Conservation (phyloP, 2,329 filamentous ascomycete species). For the Pseudocercospora macadamiae region DNA sequence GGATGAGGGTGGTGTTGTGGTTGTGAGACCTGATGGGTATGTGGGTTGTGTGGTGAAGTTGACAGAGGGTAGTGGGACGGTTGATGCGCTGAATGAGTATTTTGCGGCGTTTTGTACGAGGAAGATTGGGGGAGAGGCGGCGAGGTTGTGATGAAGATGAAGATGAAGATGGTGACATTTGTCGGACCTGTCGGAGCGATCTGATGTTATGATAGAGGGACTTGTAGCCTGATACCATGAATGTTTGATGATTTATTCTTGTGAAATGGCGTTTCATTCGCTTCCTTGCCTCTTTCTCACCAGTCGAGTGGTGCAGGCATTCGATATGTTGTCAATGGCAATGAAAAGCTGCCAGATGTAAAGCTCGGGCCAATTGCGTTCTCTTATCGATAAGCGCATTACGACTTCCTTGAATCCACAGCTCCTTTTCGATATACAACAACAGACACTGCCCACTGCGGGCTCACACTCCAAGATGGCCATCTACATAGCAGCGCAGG, state of each 20-base stretch:
- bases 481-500: conserved; percentile 60
- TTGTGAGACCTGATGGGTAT: conserved; percentile 86
- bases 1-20: conserved; percentile 75
- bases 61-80: conserved; percentile 75
- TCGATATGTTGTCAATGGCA: no score
- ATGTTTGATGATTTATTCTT: neutral
- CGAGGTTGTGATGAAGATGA: conserved; percentile 32
- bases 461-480: conserved; percentile 55
- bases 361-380: no score
- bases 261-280: no score
- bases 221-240: neutral
- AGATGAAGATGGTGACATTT: neutral
- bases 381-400: neutral
- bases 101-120: conserved; percentile 75
- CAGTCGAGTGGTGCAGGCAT: no score
- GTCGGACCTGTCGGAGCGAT: neutral
- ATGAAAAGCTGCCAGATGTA: neutral
- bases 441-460: neutral
- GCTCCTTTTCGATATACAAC: neutral
- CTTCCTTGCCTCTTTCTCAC: no score
- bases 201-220: no score
- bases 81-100: conserved; percentile 82
- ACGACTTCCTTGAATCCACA: neutral
- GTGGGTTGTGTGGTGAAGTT: conserved; percentile 75
- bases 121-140: conserved; percentile 45